Conservation (phyloP, 176 grass and related monocot species). For the Hsuehochloa calcarea region DNA sequence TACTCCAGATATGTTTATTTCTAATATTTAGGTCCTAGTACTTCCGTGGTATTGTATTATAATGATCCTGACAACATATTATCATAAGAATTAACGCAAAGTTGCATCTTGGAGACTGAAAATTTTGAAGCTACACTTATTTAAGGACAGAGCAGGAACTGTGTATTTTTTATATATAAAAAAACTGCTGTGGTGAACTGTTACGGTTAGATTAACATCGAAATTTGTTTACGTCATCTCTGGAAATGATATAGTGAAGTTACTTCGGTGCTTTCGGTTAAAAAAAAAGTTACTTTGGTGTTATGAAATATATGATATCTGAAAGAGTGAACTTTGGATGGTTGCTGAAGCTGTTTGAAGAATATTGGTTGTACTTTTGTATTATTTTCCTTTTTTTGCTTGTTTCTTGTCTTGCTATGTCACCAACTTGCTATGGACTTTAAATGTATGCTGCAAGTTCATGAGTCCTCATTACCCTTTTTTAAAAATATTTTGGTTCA, state of each 20-base stretch:
- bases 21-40: conserved; percentile 1
- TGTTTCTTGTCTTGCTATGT: not conserved
- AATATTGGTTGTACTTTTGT: not conserved
- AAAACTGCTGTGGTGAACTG: not conserved
- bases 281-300: not conserved
- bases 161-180: no score
- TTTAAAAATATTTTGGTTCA: conserved; percentile 19
- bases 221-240: not conserved
- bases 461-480: not conserved
- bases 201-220: not conserved
- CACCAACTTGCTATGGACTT: not conserved
- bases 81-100: not conserved
- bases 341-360: not conserved
- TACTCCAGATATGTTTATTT: not conserved
- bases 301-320: not conserved
- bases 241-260: not conserved
- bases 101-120: not conserved
- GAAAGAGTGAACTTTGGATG: not conserved
- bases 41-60: not conserved
- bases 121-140: not conserved
- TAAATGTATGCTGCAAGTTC: not conserved
- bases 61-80: not conserved
- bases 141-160: not conserved
- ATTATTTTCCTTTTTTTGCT: not conserved
- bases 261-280: not conserved